Evolutionary conservation across 202 grass and related monocot species (phyloP), one percentile per base, ranked within the genome.

Genomic region (Panicum virgatum): DNA sequence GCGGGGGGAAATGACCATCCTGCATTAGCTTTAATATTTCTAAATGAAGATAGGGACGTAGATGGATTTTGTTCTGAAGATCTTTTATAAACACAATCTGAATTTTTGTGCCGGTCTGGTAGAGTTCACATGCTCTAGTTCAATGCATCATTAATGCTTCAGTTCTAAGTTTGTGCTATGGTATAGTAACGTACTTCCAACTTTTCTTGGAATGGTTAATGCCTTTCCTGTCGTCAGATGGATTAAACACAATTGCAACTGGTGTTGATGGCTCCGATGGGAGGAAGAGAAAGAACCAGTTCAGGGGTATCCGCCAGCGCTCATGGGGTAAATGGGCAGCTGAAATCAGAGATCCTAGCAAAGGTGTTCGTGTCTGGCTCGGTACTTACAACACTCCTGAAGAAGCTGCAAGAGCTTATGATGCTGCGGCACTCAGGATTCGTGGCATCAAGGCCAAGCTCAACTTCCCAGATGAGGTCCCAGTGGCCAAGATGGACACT

Each of bases 291-390:
- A 96, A 96, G 91, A 98, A 86, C 51, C 90, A 84, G 65, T 98
- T 90, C 53, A 90, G 96, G 77, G 96, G 96, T 47, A 98, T 98
- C 85, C 92, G 96, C 36, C 89, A 80, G 14, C 92, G 96, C 30
- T 91, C 96, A 19, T 98, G 92, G 96, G 96, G 96, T 62, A 98
- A 98, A 85, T 98, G 96, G 96, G 96, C 92, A 62, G 96, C 96
- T 88, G 96, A 98, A 86, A 98, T 98, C 61, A 89, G 96, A 77
- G 96, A 98, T 76, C 96, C 96, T 44, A 77, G 86, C 36, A 98
- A 98, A 73, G 96, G 96, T 63, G 85, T 96, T 19, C 90, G 96
- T 12, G 92, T 98, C 46, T 98, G 96, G 96, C 92, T 98, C 13
- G 96, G 96, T 58, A 98, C 96, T 57, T 98, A 50, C 85, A 93